Base-by-base conservation (phyloP, 768 basidiomycete genomes). In the Cyclocybe aegerita region DNA sequence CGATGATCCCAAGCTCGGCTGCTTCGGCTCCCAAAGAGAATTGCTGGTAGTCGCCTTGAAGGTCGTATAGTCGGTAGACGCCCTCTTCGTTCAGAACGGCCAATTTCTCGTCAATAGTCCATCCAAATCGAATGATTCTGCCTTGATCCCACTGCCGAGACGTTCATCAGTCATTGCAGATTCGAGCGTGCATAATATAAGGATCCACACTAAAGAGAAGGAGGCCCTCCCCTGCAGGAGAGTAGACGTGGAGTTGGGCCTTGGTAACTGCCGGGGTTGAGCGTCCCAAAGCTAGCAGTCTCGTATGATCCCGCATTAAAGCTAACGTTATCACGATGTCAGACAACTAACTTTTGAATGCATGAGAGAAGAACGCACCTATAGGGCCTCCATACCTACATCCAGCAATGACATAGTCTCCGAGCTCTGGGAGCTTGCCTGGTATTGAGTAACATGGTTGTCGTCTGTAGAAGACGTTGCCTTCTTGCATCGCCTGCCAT, bases 401-500 rank as follows among this genome's bases (percentile, higher is more conserved):
- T 15, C 87, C 90, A 17, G 89, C 85, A 34, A 93, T 69, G 47
- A 90, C 71, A 65, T 88, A 91, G 67, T 96, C 91, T 14, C 76
- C 74, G 29, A 98, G 70, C 65, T 90, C 81, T 3, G 86, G 86
- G 4, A 92, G 72, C 60, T 88, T 88, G 59, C 88, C 93, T 9
- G 83, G 75, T 48, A 92, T 82, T 1, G 87, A 82, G 64, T 98
- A 98, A 16, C 93, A 75, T 54, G 88, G 87, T 58, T 93, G 84
- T 48, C 88, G 78, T 63, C 87, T 75, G 63, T 98, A 98, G 73
- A 97, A 98, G 31, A 87, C 89, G 59, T 76, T 84, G 17, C 88
- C 89, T 61, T 89, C 83, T 65, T 86, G 81, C 86, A 97, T 91
- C 38, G 94, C 81, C 66, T 95, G 86, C 96, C 96, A 98, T 68